These are phyloP conservation scores for Aspergillus ibericus DNA, from an alignment of 2,329 filamentous ascomycete species.

Conservation along the genomic window DNA sequence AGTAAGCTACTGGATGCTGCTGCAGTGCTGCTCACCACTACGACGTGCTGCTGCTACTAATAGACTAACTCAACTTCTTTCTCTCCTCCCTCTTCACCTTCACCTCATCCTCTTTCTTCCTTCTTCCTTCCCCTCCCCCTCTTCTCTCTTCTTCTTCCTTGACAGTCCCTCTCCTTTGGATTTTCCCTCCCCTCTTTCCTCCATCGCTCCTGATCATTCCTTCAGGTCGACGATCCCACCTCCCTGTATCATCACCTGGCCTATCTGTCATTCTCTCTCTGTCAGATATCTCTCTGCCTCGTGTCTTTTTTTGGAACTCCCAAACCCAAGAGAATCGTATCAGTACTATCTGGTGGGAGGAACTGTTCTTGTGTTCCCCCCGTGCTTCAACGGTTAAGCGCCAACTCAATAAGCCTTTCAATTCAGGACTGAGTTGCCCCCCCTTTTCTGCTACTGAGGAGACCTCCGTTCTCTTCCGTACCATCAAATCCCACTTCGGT, in stretches of 20 bases:
- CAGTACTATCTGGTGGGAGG: not conserved
- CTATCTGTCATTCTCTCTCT: slow-evolving; percentile 33
- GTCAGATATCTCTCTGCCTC: slow-evolving; percentile 19
- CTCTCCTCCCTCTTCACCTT: not conserved
- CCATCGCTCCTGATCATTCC: slow-evolving; percentile 46
- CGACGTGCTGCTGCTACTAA: not conserved
- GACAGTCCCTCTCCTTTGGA: slow-evolving; percentile 24
- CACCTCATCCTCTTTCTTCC: slow-evolving; percentile 11
- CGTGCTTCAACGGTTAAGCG: not conserved
- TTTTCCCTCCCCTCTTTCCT: slow-evolving; percentile 28
- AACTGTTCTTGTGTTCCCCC: not conserved
- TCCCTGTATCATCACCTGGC: slow-evolving; percentile 29
- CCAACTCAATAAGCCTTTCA: not conserved
- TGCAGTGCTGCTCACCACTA: not conserved
- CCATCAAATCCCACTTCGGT: slow-evolving; percentile 13
- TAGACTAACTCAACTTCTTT: slow-evolving; percentile 11
- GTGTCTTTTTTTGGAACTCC: not conserved
- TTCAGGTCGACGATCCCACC: slow-evolving; percentile 34
- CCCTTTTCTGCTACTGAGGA: slow-evolving; percentile 12
- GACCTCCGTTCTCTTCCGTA: slow-evolving; percentile 16
- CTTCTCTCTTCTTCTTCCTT: slow-evolving; percentile 21
- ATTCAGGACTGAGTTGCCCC: slow-evolving; percentile 8
- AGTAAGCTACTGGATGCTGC: not conserved
- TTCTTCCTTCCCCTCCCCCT: slow-evolving; percentile 11
- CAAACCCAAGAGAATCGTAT: not conserved